These are phyloP conservation scores for Fomitopsis serialis DNA, from an alignment of 768 basidiomycete genomes.

Conservation along the genomic window DNA sequence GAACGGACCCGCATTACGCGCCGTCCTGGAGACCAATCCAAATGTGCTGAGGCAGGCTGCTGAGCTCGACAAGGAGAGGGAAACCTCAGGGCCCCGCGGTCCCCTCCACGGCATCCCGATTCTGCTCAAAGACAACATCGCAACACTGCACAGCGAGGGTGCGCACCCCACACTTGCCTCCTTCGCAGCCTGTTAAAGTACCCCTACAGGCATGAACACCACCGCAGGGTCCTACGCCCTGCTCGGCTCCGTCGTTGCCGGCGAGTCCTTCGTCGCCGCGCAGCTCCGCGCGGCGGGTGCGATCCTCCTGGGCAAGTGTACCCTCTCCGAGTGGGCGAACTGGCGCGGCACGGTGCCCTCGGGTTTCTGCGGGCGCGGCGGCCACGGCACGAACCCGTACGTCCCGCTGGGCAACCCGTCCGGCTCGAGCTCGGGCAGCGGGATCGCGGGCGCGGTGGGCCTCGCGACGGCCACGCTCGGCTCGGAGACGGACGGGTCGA, in stretches of 20 bases:
- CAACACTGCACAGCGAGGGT: conserved; percentile 28
- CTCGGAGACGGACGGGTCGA: conserved; percentile 46
- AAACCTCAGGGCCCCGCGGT: conserved; percentile 12
- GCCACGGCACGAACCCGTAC: conserved; percentile 39
- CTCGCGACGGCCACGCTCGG: conserved; percentile 39
- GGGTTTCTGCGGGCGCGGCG: conserved; percentile 44
- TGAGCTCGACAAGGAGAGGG: conserved; percentile 19
- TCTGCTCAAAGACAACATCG: conserved; percentile 34
- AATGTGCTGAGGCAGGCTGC: conserved; percentile 49
- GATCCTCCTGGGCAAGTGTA: conserved; percentile 31
- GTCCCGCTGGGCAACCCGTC: conserved; percentile 35
- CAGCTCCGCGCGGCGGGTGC: conserved; percentile 30
- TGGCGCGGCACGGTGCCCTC: conserved; percentile 33
- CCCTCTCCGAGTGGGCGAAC: conserved; percentile 40
- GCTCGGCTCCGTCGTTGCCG: conserved; percentile 27
- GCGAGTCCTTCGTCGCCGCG: conserved; percentile 27
- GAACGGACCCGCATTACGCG: conserved; percentile 49
- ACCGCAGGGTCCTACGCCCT: conserved; percentile 31
- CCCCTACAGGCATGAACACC: conserved; percentile 30
- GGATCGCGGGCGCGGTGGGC: conserved; percentile 34
- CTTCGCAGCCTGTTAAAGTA: background rate
- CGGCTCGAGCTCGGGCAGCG: conserved; percentile 40
- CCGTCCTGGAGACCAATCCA: conserved; percentile 53
- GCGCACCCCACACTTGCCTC: background rate
- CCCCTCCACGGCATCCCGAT: conserved; percentile 32